These are phyloP conservation scores for Solanum bulbocastanum DNA, from an alignment of 257 asterid genomes.

Conservation along the genomic window DNA sequence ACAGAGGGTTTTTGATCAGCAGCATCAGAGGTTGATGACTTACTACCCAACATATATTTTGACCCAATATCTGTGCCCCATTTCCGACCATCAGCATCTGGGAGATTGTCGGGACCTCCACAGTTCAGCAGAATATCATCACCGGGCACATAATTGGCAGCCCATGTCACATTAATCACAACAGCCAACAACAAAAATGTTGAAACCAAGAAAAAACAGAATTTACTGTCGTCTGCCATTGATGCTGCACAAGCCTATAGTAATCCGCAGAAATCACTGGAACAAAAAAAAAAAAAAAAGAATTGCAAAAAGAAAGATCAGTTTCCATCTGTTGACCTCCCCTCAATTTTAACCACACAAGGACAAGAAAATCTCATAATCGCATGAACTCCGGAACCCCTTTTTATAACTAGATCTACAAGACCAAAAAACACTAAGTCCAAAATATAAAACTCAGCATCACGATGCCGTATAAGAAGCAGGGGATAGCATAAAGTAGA, in stretches of 20 bases:
- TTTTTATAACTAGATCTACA: too few relatives aligned
- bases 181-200: background rate
- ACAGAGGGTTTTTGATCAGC: background rate
- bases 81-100: background rate
- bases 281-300: too few relatives aligned
- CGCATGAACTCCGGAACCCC: background rate
- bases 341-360: background rate
- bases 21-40: background rate
- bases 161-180: background rate
- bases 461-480: background rate
- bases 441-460: background rate
- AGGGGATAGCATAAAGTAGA: background rate
- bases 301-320: background rate
- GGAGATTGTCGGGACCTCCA: background rate
- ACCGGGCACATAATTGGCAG: background rate
- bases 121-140: background rate
- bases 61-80: background rate
- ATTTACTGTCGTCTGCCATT: background rate
- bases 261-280: background rate
- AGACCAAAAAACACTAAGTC: background rate
- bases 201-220: background rate
- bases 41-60: background rate
- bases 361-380: background rate
- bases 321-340: background rate
- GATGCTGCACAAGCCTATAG: background rate